Evolutionary conservation across 345 rosid genomes (phyloP), one percentile per base, ranked within the genome.

Genomic region (Streptanthus diversifolius): DNA sequence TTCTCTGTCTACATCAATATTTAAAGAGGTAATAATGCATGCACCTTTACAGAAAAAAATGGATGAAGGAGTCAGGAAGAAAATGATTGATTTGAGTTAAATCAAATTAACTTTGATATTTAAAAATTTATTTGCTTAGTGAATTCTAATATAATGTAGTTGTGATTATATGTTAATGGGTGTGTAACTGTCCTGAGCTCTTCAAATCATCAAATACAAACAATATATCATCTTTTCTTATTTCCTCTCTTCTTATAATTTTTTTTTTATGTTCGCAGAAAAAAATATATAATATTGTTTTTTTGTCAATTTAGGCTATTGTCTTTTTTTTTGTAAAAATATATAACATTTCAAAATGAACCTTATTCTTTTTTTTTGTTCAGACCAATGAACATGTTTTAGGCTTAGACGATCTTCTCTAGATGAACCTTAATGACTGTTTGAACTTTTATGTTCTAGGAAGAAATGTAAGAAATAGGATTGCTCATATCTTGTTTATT

Each of bases 401-500:
- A 44, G 56, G 35, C 52, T 25, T 13, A 37, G 68, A 49, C 12
- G 11, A 72, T 51, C 2, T 13, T 30, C 53, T 71, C 43, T 7
- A 56, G 7, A 45, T 32, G 32, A 14, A 17, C 52, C 24, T 61
- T 71, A 39, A 12, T 18, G 43, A 29, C 33, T 54, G 21, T 35
- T 48, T 27, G 18, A 15, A 54, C 39, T 22, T 32, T 22, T 21
- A 21, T 63, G 36, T 15, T 55, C 48, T 45, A 8, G 32, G 15
- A 55, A 32, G 40, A 44, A 13, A 14, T 39, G 48, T 57, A 66
- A 37, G 74, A 55, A 37, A 57, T 68, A 63, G 60, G 37, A 59
- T 66, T 65, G 68, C 77, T 65, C 68, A 74, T 66, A 45, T 88
- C 87, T 47, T 15, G 65, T 17, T 24, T 15, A 75, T 84, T 90